Evolutionary conservation across 2,329 filamentous ascomycete genomes (phyloP), one percentile per base, ranked within the genome.

Genomic region (Pseudogymnoascus destructans): DNA sequence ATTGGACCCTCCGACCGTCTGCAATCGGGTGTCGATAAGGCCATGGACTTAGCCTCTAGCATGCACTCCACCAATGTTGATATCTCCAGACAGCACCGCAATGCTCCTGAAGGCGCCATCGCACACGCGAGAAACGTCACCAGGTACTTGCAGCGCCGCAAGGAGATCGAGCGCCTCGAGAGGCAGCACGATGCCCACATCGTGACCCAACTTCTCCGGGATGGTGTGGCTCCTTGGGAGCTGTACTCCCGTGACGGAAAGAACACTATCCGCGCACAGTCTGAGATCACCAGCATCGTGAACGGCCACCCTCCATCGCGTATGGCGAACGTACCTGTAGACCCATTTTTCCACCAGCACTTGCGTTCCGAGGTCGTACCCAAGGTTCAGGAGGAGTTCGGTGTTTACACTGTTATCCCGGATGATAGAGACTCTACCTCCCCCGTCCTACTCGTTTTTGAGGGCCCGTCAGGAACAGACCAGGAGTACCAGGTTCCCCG

Each of bases 1-100:
- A 83, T 95, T 63, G 93, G 93, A 2, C 89, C 86, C 15, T 73
- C 83, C 6, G 81, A 87, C 62, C 82, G 81, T 65, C 82, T 97
- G 59, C 78, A 87, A 61, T 77, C 77, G 63, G 93, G 87, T 66
- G 76, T 90, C 52, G 86, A 95, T 68, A 87, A 84, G 70, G 88
- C 91, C 54, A 89, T 95, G 78, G 87, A 95, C 64, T 78, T 96
- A 58, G 91, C 92, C 54, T 87, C 87, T 66, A 85, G 82, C 69
- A 92, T 96, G 84, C 85, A 89, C 67, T 87, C 85, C 76, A 83
- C 86, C 36, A 87, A 84, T 68, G 82, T 95, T 62, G 91, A 96
- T 67, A 81, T 95, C 64, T 83, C 86, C 30, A 82, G 85, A 56
- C 86, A 90, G 70, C 88, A 95, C 70, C 81, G 81, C 58, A 85